These are phyloP conservation scores for Fusarium sp. DNA, from an alignment of 2,329 filamentous ascomycete genomes.

Conservation along the genomic window DNA sequence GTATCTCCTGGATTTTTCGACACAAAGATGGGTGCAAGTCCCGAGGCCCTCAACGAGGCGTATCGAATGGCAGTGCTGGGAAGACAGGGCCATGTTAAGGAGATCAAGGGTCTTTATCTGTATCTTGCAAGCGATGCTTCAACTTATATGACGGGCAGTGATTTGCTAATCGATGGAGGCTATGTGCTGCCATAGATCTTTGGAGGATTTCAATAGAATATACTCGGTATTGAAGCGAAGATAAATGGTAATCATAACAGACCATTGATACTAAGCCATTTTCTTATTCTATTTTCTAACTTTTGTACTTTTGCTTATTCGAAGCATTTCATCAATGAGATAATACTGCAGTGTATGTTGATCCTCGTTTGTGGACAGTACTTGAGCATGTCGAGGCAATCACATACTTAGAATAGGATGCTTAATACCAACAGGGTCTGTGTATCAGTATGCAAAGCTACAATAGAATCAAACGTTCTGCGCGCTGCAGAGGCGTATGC, in stretches of 20 bases:
- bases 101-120: conserved; percentile 71
- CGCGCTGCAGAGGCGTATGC: not conserved
- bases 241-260: not conserved
- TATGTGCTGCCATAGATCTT: conserved; percentile 24
- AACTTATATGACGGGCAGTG: conserved; percentile 38
- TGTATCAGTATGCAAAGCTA: not conserved
- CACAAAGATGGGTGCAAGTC: conserved; percentile 63
- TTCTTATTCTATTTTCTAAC: not conserved
- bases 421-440: not conserved
- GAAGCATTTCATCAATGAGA: not conserved
- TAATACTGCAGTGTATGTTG: not conserved
- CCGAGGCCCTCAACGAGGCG: conserved; percentile 58
- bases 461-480: not conserved
- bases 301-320: not conserved
- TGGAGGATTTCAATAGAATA: not conserved
- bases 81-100: conserved; percentile 72
- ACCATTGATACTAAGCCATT: not conserved
- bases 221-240: not conserved
- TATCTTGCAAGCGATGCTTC: conserved; percentile 64
- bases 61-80: conserved; percentile 63
- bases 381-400: not conserved
- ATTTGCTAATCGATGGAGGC: conserved; percentile 34
- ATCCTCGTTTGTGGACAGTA: not conserved
- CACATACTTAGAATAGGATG: fast-evolving
- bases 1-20: conserved; percentile 63